These are phyloP conservation scores for Ascoidea asiatica DNA, from an alignment of 805 yeast species.

Conservation along the genomic window DNA sequence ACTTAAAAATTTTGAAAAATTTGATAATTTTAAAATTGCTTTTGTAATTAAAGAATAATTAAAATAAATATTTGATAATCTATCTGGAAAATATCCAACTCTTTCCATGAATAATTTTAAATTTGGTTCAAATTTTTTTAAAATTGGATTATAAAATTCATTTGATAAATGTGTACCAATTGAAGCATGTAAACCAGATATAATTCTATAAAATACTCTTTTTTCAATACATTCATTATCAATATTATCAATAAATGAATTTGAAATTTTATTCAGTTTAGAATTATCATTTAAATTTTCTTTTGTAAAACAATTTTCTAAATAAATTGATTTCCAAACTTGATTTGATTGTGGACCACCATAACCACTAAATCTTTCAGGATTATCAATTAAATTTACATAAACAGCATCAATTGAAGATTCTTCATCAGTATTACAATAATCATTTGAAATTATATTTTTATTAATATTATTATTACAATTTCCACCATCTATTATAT, in stretches of 20 bases:
- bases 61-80: constrained; percentile 81
- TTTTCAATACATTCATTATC: constrained; percentile 68
- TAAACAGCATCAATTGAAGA: constrained; percentile 60
- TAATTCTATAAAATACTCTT: constrained; percentile 70
- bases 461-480: constrained; percentile 12
- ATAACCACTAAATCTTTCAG: constrained; percentile 94
- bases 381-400: constrained; percentile 78
- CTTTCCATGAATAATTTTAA: constrained; percentile 71
- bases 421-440: constrained; percentile 51
- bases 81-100: constrained; percentile 82
- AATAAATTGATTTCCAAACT: constrained; percentile 88
- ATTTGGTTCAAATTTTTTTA: constrained; percentile 70
- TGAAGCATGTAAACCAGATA: constrained; percentile 92
- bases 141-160: constrained; percentile 50
- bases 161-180: constrained; percentile 86
- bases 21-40: constrained; percentile 56
- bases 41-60: constrained; percentile 81
- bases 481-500: constrained; percentile 21
- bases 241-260: constrained; percentile 17
- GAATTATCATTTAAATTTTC: constrained; percentile 9
- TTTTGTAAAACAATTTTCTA: constrained; percentile 74
- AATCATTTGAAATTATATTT: constrained; percentile 37
- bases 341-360: constrained; percentile 85
- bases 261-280: constrained; percentile 1
- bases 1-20: constrained; percentile 34